Base-by-base conservation (phyloP, 495 filamentous ascomycete species). In the Chlorociboria aeruginascens region DNA sequence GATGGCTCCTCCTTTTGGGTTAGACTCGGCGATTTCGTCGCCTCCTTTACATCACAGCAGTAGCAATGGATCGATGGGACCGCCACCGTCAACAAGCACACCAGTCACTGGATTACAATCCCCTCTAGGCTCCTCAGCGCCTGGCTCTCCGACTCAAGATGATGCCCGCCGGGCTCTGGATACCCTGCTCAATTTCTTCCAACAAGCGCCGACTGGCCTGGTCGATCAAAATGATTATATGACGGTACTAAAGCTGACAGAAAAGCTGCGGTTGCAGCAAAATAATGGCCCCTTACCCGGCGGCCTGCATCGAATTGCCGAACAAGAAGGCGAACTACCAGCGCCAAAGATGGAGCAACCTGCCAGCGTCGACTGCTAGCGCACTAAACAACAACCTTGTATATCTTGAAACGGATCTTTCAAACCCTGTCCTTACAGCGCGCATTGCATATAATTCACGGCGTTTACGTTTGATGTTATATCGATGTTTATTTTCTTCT, bases 151-250 rank as follows among this genome's bases (percentile, higher is more conserved):
- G 0, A 89, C 85, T 0, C 86, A 88, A 59, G 92, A 96, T 51
- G 90, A 98, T 60, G 92, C 92, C 0, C 73, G 82, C 28, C 75
- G 77, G 32, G 93, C 92, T 2, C 73, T 95, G 16, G 88, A 96
- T 58, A 75, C 90, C 10, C 74, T 97, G 1, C 77, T 94, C 66
- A 83, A 71, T 45, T 97, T 88, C 62, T 85, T 96, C 64, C 77
- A 82, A 39, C 79, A 87, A 55, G 78, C 83, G 1, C 61, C 75
- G 1, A 78, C 75, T 1, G 76, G 81, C 0, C 75, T 81, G 16
- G 72, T 85, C 36, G 83, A 89, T 57, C 81, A 86, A 30, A 79
- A 88, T 60, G 92, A 97, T 51, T 93, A 84, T 62, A 53, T 88
- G 43, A 79, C 80, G 31, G 83, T 98, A 43, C 76, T 85, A 7